Conservation (phyloP, 1,284 basidiomycete genomes). For the Naganishia sp. region DNA sequence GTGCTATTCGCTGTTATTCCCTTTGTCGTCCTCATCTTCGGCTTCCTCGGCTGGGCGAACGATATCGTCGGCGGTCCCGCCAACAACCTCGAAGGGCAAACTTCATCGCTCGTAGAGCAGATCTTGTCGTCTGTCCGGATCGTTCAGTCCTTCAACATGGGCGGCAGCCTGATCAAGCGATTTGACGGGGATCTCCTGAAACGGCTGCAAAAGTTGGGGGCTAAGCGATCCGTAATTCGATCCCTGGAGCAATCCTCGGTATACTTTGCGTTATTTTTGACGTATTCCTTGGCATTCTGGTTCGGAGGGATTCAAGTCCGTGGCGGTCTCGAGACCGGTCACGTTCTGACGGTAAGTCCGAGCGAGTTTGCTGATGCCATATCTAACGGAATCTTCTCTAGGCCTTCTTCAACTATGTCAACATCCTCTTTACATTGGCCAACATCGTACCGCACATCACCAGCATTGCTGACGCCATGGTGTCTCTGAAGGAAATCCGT, state of each 20-base stretch:
- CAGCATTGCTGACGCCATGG: conserved; percentile 38
- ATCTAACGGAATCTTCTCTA: background rate
- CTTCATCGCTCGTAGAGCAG: conserved; percentile 88
- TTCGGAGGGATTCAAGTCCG: conserved; percentile 53
- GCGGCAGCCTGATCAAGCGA: conserved; percentile 61
- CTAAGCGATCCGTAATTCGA: conserved; percentile 39
- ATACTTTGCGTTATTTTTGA: conserved; percentile 40
- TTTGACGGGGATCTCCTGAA: conserved; percentile 47
- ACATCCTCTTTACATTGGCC: conserved; percentile 42
- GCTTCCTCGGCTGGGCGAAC: conserved; percentile 69
- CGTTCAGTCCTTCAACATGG: conserved; percentile 88
- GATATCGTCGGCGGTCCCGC: conserved; percentile 55
- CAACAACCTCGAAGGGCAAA: conserved; percentile 75
- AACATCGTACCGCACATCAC: conserved; percentile 47
- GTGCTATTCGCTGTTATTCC: conserved; percentile 85
- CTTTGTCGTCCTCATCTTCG: conserved; percentile 76
- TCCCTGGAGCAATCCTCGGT: conserved; percentile 41
- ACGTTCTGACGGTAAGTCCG: conserved; percentile 41
- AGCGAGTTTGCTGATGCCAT: background rate
- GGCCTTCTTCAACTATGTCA: conserved; percentile 42
- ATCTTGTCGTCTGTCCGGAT: conserved; percentile 63
- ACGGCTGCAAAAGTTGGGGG: conserved; percentile 46
- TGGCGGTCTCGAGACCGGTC: conserved; percentile 36
- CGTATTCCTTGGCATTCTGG: conserved; percentile 41
- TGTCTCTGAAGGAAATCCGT: conserved; percentile 36